phyloP scores from a whole-genome alignment of 495 filamentous ascomycete genomes.

The Neurospora tetrasperma region DNA sequence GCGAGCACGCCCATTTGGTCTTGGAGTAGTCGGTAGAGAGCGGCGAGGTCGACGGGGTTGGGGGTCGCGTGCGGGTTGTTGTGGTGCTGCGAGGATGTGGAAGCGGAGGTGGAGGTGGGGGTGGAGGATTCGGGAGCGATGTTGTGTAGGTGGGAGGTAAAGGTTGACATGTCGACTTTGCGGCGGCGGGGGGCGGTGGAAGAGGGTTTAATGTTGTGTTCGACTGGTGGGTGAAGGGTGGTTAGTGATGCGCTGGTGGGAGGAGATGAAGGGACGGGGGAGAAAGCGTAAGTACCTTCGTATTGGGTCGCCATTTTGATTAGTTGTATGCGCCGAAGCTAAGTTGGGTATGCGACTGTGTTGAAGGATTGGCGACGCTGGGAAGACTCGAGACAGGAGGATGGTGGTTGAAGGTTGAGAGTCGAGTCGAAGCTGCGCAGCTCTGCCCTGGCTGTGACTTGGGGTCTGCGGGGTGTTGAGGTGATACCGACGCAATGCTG shows the following conservation, averaged over 20 bases:
- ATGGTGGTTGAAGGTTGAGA: not conserved
- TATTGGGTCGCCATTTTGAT: constrained; percentile 34
- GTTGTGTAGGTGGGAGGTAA: constrained; percentile 67
- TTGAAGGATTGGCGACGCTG: not conserved
- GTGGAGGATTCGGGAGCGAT: constrained; percentile 38
- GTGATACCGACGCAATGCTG: not conserved
- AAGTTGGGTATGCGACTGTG: not conserved
- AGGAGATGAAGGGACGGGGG: constrained; percentile 2
- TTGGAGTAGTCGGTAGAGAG: constrained; percentile 44
- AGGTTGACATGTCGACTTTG: constrained; percentile 78
- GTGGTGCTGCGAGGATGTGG: constrained; percentile 15
- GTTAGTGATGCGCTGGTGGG: constrained; percentile 2
- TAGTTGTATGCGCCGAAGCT: not conserved
- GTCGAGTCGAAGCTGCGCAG: not conserved
- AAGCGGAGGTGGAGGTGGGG: not conserved
- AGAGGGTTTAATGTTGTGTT: constrained; percentile 60
- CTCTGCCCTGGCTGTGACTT: not conserved
- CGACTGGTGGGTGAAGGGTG: constrained; percentile 45
- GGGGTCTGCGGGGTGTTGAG: not conserved
- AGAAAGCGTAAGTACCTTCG: constrained; percentile 26
- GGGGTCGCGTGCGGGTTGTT: constrained; percentile 56
- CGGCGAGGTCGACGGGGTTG: constrained; percentile 61
- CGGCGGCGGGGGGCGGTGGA: constrained; percentile 37
- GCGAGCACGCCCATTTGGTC: constrained; percentile 37
- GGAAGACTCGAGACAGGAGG: not conserved